Evolutionary conservation across 202 grass and related monocot species (phyloP).

Genomic region (Zoysia matrella): DNA sequence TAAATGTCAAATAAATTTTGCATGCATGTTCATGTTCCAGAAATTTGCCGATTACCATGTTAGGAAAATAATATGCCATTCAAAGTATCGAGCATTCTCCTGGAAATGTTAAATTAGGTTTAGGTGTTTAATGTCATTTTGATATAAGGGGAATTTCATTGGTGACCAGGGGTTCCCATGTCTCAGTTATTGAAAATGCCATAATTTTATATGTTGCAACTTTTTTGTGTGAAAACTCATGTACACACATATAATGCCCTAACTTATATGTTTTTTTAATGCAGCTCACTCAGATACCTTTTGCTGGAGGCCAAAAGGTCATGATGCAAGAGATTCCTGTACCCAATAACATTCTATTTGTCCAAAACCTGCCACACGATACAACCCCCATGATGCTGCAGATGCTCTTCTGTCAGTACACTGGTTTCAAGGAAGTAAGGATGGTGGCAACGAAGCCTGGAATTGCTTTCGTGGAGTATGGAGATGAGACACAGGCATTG

Average conservation of each 20-base stretch:
- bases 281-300: conserved; percentile 71
- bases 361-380: conserved; percentile 93
- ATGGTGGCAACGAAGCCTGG: conserved; percentile 90
- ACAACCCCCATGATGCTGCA: conserved; percentile 80
- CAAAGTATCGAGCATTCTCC: background rate
- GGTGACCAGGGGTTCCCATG: too few relatives aligned
- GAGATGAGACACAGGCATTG: conserved; percentile 73
- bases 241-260: background rate
- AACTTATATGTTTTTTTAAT: background rate
- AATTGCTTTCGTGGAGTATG: conserved; percentile 94
- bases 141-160: background rate
- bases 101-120: background rate
- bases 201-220: too few relatives aligned
- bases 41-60: background rate
- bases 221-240: background rate
- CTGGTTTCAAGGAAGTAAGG: conserved; percentile 91
- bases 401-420: conserved; percentile 94
- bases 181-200: background rate
- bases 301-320: conserved; percentile 64
- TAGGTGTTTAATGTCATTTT: conserved; percentile 1
- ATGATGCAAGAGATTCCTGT: conserved; percentile 69
- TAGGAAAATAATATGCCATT: background rate
- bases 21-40: too few relatives aligned
- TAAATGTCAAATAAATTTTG: too few relatives aligned
- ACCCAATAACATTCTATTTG: conserved; percentile 93